A percentile compares a stretch with the other conserved stretches of the same genome.
Conservation (phyloP, 257 asterid species). For the Voacanga thouarsii region DNA sequence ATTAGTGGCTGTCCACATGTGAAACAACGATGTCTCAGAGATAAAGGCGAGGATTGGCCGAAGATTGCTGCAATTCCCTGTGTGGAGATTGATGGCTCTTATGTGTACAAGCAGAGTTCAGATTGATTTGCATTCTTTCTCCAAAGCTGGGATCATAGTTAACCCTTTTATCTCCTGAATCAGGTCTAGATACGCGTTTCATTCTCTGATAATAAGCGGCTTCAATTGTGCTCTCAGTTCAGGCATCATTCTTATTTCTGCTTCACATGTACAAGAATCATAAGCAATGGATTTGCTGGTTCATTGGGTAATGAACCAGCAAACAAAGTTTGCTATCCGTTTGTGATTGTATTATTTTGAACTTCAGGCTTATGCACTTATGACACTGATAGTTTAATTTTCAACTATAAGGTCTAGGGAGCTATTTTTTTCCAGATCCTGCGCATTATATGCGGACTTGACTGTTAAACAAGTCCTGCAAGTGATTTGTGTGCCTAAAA, state of each 20-base stretch:
- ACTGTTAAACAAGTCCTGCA: too few species aligned
- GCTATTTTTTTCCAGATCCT: too few species aligned
- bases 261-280: not conserved
- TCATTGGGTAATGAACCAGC: not conserved
- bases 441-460: too few species aligned
- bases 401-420: too few species aligned
- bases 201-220: not conserved
- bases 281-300: not conserved
- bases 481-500: too few species aligned
- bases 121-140: constrained; percentile 9
- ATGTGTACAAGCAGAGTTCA: constrained; percentile 32
- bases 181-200: not conserved
- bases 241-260: not conserved
- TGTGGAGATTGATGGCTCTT: constrained; percentile 54
- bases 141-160: not conserved
- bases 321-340: not conserved
- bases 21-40: constrained; percentile 41
- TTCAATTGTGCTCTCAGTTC: not conserved
- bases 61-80: constrained; percentile 67
- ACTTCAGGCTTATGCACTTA: not conserved
- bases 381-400: not conserved
- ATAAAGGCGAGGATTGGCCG: constrained; percentile 56
- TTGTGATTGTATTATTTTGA: not conserved
- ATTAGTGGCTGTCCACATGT: constrained; percentile 50
- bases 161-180: not conserved